Evolutionary conservation across 2,329 filamentous ascomycete genomes (phyloP).

Genomic region (Clonostachys rosea): DNA sequence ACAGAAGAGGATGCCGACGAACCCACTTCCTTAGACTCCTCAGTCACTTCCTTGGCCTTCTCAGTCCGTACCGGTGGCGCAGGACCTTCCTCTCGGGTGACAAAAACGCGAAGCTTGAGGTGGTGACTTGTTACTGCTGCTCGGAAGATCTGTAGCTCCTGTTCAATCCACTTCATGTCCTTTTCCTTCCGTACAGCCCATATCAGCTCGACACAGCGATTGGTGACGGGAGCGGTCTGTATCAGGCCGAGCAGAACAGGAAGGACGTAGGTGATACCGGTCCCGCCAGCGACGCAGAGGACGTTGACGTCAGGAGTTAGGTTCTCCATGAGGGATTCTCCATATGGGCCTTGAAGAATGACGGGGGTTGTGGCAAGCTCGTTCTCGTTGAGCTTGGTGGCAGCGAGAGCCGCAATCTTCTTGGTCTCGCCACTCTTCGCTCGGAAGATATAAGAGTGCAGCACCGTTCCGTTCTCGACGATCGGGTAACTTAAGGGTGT

Average conservation of each 20-base stretch:
- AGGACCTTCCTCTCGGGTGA: slow-evolving; percentile 45
- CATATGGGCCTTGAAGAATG: slow-evolving; percentile 61
- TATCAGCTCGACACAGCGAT: slow-evolving; percentile 53
- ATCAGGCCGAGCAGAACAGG: slow-evolving; percentile 25
- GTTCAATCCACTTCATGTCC: slow-evolving; percentile 53
- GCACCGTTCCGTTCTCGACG: slow-evolving; percentile 28
- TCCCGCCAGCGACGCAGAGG: slow-evolving; percentile 32
- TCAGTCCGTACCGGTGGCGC: slow-evolving; percentile 6
- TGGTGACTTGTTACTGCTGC: slow-evolving; percentile 25
- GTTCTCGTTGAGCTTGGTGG: slow-evolving; percentile 22
- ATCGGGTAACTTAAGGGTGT: slow-evolving; percentile 54
- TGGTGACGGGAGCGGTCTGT: slow-evolving; percentile 33
- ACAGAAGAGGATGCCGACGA: no score
- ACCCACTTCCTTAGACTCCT: slow-evolving; percentile 1
- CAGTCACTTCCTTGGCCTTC: slow-evolving; percentile 9
- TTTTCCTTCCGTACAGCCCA: slow-evolving; percentile 55
- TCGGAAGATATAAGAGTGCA: slow-evolving; percentile 53
- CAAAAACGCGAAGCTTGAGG: slow-evolving; percentile 51
- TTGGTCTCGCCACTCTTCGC: slow-evolving; percentile 56
- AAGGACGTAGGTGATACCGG: slow-evolving; percentile 32
- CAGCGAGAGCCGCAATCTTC: slow-evolving; percentile 41
- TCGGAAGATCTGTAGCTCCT: slow-evolving; percentile 48
- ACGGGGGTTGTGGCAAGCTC: slow-evolving; percentile 38
- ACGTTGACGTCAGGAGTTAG: slow-evolving; percentile 32
- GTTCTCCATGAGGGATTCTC: slow-evolving; percentile 39